Conservation (phyloP, 208 protist species). For the Trypanosoma avium region DNA sequence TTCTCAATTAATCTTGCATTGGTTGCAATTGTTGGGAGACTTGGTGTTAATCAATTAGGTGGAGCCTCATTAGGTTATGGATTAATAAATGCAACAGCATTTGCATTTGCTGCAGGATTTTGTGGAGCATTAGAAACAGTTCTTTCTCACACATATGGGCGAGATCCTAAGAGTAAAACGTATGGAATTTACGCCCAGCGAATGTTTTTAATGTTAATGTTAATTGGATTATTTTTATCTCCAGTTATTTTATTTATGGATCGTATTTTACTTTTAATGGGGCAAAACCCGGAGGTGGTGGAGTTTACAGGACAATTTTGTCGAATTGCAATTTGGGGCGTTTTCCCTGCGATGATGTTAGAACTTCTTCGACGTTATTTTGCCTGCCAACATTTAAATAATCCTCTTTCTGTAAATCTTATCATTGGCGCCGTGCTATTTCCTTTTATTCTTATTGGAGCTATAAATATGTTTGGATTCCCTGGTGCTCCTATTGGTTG, state of each 20-base stretch:
- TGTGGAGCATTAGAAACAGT: slow-evolving; percentile 78
- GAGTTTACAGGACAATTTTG: slow-evolving; percentile 60
- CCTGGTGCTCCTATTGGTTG: slow-evolving; percentile 58
- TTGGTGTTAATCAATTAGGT: slow-evolving; percentile 55
- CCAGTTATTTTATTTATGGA: slow-evolving; percentile 62
- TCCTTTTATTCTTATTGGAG: slow-evolving; percentile 51
- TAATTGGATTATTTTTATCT: slow-evolving; percentile 44
- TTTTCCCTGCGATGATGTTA: slow-evolving; percentile 69
- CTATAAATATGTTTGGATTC: slow-evolving; percentile 53
- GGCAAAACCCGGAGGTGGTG: slow-evolving; percentile 54
- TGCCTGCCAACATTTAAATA: slow-evolving; percentile 71
- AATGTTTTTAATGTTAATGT: slow-evolving; percentile 69
- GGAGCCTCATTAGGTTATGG: slow-evolving; percentile 63
- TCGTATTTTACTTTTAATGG: slow-evolving; percentile 43
- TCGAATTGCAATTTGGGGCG: slow-evolving; percentile 51
- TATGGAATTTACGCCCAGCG: slow-evolving; percentile 77
- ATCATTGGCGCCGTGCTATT: slow-evolving; percentile 47
- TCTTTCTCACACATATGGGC: slow-evolving; percentile 72
- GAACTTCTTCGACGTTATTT: slow-evolving; percentile 83
- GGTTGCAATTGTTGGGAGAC: slow-evolving; percentile 52
- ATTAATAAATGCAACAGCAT: slow-evolving; percentile 79
- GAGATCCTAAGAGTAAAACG: slow-evolving; percentile 65
- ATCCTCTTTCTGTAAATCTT: slow-evolving; percentile 61
- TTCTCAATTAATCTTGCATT: slow-evolving; percentile 54
- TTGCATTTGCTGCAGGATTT: slow-evolving; percentile 60